Base-by-base conservation (phyloP, 306 rosid genomes). In the Vachellia collinsii region DNA sequence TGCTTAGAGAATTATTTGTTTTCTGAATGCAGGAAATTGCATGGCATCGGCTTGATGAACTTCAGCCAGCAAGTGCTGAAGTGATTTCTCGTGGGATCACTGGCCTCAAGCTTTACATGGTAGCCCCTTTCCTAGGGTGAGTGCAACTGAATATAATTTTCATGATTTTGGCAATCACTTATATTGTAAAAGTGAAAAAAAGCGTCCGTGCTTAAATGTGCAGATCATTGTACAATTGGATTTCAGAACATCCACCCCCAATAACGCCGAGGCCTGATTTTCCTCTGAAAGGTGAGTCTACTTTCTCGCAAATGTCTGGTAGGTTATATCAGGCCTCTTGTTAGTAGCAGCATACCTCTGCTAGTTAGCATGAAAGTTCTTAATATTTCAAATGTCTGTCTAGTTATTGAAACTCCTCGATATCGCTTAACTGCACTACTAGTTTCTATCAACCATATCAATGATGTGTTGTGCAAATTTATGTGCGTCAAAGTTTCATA, bases 81-180 rank as follows among this genome's bases (percentile, higher is more conserved):
- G 97, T 93, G 79, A 95, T 95, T 90, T 93, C 98, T 76, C 99
- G 97, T 84, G 97, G 98, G 75, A 84, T 87, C 83, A 91, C 89
- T 37, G 99, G 99, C 80, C 98, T 95, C 83, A 95, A 95, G 89
- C 94, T 95, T 83, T 95, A 95, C 83, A 95, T 95, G 99, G 99
- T 95, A 86, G 83, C 99, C 74, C 99, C 99, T 80, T 95, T 95
- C 84, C 82, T 95, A 43, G 88, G 86, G 97, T 95, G 88, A 87
- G 98, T 83, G 82, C 69, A 83, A 39, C 47, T 22, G 19, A 54
- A 17, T 67, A 62, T 70, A 61, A 76, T 77, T 81, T 85, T 77
- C 74, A 37, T 91, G 47, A 78, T 81, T 82, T 78, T 67, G 74
- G 54, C 72, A 22, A 72, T 71, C 71, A 62, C 36, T 13, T 39